These are phyloP conservation scores for Diaporthe ampelina DNA, from an alignment of 2,329 filamentous ascomycete genomes.

Conservation along the genomic window DNA sequence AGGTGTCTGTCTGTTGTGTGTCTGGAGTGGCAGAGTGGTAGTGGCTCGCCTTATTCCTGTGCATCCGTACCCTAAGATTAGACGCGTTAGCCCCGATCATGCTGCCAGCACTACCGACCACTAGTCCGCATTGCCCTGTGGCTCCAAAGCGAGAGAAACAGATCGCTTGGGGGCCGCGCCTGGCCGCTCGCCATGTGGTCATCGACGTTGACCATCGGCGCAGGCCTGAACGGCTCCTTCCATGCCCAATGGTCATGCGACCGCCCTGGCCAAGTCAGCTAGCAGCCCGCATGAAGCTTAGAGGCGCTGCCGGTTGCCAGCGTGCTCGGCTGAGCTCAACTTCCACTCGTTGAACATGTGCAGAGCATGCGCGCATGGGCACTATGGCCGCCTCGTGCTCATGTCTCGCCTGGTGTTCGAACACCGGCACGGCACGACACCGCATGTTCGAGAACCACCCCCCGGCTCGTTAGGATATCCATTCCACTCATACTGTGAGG, in stretches of 20 bases:
- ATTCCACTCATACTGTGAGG: slow-evolving; percentile 12
- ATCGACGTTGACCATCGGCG: not conserved
- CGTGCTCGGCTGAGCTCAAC: not conserved
- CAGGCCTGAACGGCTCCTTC: slow-evolving; percentile 4
- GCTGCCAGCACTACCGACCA: slow-evolving; percentile 29
- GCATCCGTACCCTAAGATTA: slow-evolving; percentile 23
- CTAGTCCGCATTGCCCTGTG: not conserved
- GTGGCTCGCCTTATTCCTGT: not conserved
- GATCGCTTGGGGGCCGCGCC: not conserved
- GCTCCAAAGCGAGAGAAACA: slow-evolving; percentile 2
- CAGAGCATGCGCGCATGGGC: not conserved
- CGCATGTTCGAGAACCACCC: slow-evolving; percentile 11
- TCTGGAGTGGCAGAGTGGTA: not conserved
- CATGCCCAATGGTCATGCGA: slow-evolving; percentile 27
- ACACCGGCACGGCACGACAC: slow-evolving; percentile 29
- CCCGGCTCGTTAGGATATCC: slow-evolving; percentile 10
- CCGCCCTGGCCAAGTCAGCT: slow-evolving; percentile 25
- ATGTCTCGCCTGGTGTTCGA: slow-evolving; percentile 18
- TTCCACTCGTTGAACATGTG: not conserved
- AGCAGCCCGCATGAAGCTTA: slow-evolving; percentile 28
- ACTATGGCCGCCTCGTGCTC: not conserved
- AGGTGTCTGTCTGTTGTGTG: not conserved
- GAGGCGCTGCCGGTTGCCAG: slow-evolving; percentile 14
- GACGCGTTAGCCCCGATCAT: slow-evolving; percentile 31
- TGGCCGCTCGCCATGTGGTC: slow-evolving; percentile 14